Base-by-base conservation (phyloP, 257 asterid species). In the Fraxinus pennsylvanica region DNA sequence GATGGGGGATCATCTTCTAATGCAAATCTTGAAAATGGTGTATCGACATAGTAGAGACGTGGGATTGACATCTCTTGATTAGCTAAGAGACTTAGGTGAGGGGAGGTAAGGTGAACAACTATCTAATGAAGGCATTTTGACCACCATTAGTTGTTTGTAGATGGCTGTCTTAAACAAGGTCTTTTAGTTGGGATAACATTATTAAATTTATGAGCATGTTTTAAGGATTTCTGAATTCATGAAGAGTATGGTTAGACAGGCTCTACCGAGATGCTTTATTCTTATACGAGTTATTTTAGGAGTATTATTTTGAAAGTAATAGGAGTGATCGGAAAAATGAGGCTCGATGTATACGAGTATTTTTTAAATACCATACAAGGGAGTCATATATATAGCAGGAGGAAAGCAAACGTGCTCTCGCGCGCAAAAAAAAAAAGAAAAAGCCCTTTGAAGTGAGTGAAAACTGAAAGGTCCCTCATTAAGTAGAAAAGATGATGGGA, bases 1-100 rank as follows among this genome's bases (percentile, higher is more conserved):
- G 19, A 63, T 63, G 69, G 19, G 19, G 61, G 71, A 39, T 27
- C 43, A 29, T 27, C 32, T 36, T 61, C 25, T 25, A 71, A 39
- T 22, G 68, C 74, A 15, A 77, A 73, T 74, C 45, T 22, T 50
- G 83, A 72, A 71, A 77, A 30, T 71, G 73, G 38, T 50, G n/a
- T 36, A 59, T 8, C 8, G 12, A 63, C 36, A 25, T 27, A 10
- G 63, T 50, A 65, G 76, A 43, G 79, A 76, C 22, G 61, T 17
- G 61, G 79, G 78, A 68, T 65, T 80, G 32, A 38, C 68, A 6
- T 15, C 36, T 17, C 72, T 38, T 73, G 74, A 54, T n/a, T 63
- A 78, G 29, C 61, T 73, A 43, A 78, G 69, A 72, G 68, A 21
- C 65, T n/a, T 10, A 12, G 52, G 52, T 32, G 35, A 30, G 33